A percentile compares a stretch with the other conserved stretches of the same genome.
Evolutionary conservation across 306 rosid genomes (phyloP).

Genomic region (Cyclanthera cordifolia): DNA sequence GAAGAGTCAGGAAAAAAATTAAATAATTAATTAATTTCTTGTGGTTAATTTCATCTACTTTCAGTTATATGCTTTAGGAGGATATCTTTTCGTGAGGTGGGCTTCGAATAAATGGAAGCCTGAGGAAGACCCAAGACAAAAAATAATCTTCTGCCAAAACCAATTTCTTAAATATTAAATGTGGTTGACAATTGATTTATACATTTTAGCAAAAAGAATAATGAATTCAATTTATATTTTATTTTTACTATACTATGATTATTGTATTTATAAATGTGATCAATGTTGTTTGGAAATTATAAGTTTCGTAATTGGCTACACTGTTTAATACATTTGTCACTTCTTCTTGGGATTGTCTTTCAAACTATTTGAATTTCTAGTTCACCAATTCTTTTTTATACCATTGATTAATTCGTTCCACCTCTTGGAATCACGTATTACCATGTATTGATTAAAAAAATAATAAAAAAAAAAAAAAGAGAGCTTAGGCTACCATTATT

Average conservation of each 20-base stretch:
- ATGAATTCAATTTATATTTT: background rate
- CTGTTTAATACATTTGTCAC: background rate
- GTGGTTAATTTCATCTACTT: background rate
- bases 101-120: background rate
- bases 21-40: background rate
- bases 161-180: too few species aligned
- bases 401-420: too few species aligned
- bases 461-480: too few species aligned
- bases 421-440: too few species aligned
- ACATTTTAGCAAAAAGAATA: background rate
- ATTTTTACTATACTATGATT: background rate
- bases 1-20: too few species aligned
- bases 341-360: too few species aligned
- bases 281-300: too few species aligned
- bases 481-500: too few species aligned
- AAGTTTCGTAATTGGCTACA: background rate
- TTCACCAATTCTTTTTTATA: too few species aligned
- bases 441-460: too few species aligned
- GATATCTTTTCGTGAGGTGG: background rate
- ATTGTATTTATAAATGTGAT: background rate
- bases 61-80: constrained; percentile 9
- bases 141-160: background rate
- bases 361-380: too few species aligned
- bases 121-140: background rate
- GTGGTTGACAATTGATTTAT: background rate